A percentile compares a stretch with the other conserved stretches of the same genome.
Conservation (phyloP, 305 asterid genomes). For the Euphrasia arctica region DNA sequence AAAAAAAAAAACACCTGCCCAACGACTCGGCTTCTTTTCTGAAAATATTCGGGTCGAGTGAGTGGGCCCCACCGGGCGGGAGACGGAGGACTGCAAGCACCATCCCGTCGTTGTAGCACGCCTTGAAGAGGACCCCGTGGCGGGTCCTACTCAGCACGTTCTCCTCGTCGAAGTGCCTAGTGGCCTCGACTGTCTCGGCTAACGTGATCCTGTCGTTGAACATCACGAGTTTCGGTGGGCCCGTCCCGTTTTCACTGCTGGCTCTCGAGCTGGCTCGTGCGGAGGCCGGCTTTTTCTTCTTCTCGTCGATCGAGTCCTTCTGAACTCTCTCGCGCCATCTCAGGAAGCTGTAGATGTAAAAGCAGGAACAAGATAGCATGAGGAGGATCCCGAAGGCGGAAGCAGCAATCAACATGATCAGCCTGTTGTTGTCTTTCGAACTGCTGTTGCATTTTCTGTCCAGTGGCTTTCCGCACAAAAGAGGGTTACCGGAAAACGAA, state of each 20-base stretch:
- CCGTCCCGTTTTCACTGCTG: constrained; percentile 56
- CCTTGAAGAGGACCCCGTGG: constrained; percentile 59
- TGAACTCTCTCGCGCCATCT: constrained; percentile 69
- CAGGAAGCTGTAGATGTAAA: constrained; percentile 53
- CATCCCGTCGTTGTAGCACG: constrained; percentile 64
- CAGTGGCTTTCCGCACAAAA: constrained; percentile 61
- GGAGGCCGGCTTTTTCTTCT: constrained; percentile 44
- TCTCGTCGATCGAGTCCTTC: constrained; percentile 42
- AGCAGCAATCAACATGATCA: constrained; percentile 56
- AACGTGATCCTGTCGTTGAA: constrained; percentile 64
- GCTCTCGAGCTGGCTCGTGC: constrained; percentile 52
- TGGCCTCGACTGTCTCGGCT: constrained; percentile 69
- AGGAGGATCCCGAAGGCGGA: constrained; percentile 58
- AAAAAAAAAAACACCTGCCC: constrained; percentile 40
- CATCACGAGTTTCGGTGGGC: constrained; percentile 52
- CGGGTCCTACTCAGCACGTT: constrained; percentile 54
- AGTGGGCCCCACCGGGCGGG: constrained; percentile 34
- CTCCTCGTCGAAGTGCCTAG: constrained; percentile 70
- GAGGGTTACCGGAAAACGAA: constrained; percentile 43
- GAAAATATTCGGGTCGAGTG: constrained; percentile 41
- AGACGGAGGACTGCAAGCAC: constrained; percentile 61
- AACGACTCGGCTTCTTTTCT: constrained; percentile 63
- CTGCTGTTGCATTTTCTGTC: constrained; percentile 37
- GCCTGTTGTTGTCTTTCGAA: constrained; percentile 38
- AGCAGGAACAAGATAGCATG: constrained; percentile 59